phyloP scores from a whole-genome alignment of 257 asterid species.

The Petunia axillaris region DNA sequence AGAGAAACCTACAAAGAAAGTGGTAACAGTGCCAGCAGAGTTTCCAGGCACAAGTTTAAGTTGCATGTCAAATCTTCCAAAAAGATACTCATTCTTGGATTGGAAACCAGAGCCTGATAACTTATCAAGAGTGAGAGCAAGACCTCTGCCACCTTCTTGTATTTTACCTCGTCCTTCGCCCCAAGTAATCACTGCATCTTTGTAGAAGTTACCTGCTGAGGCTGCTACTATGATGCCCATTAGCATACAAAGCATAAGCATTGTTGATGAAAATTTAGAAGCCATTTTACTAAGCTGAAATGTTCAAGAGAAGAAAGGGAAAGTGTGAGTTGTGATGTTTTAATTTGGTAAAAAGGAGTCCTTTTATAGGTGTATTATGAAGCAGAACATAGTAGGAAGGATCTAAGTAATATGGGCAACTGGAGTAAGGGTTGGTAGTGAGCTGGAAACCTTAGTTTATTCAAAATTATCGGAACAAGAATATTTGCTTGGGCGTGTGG shows the following conservation, averaged over 20 bases:
- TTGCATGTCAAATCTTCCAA: constrained; percentile 18
- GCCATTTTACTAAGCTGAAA: not conserved
- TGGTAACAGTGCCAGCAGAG: constrained; percentile 12
- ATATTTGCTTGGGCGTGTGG: not conserved
- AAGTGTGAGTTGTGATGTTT: not conserved
- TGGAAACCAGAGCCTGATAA: constrained; percentile 25
- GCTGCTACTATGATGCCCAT: constrained; percentile 6
- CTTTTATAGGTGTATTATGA: not conserved
- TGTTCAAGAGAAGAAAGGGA: not conserved
- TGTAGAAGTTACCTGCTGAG: constrained; percentile 30
- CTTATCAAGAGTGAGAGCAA: constrained; percentile 16
- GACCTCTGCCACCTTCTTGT: not conserved
- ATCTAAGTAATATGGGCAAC: constrained; percentile 7
- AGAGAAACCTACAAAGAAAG: constrained; percentile 17
- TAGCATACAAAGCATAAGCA: not conserved
- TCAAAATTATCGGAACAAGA: not conserved
- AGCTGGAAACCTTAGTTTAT: constrained; percentile 13
- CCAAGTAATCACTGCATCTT: constrained; percentile 22
- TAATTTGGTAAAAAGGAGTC: not conserved
- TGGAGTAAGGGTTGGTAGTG: not conserved
- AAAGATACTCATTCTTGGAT: constrained; percentile 8
- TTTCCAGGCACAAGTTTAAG: constrained; percentile 11
- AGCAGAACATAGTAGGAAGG: not conserved
- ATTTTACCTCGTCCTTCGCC: constrained; percentile 16
- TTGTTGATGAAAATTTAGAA: not conserved